Conservation (phyloP, 2,329 filamentous ascomycete genomes). For the Teratosphaeria viscida region DNA sequence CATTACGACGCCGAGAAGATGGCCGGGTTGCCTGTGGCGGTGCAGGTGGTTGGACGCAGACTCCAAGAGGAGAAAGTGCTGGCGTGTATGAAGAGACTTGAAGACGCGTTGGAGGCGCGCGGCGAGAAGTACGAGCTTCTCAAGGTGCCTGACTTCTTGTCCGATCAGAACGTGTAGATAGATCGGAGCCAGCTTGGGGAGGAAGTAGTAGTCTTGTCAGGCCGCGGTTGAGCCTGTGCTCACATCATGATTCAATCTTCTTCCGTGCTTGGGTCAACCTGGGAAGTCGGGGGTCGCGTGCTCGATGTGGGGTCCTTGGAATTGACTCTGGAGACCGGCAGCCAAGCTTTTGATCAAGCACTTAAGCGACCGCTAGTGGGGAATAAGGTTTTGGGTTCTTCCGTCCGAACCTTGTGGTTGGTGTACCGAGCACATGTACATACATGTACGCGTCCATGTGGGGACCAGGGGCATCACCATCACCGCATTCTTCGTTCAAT, state of each 20-base stretch:
- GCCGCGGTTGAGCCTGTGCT: not conserved
- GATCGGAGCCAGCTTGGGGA: not conserved
- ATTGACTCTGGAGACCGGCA: not conserved
- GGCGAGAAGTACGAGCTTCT: slow-evolving; percentile 42
- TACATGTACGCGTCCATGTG: not conserved
- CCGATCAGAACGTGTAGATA: not conserved
- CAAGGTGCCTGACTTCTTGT: slow-evolving; percentile 17
- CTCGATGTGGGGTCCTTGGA: not conserved
- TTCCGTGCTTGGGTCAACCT: not conserved
- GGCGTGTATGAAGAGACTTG: slow-evolving; percentile 66
- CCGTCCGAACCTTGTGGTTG: not conserved
- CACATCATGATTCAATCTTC: not conserved
- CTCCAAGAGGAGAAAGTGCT: slow-evolving; percentile 84
- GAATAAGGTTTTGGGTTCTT: not conserved
- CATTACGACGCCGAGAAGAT: slow-evolving; percentile 73
- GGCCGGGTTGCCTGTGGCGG: slow-evolving; percentile 76
- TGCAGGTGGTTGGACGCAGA: slow-evolving; percentile 71
- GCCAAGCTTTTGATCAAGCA: not conserved
- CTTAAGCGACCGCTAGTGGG: not conserved
- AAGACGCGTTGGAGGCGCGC: slow-evolving; percentile 55
- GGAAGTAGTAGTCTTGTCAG: not conserved
- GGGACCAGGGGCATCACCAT: not conserved
- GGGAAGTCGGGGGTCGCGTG: not conserved
- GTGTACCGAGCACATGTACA: no score
- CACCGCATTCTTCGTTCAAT: not conserved